A percentile compares a stretch with the other conserved stretches of the same genome.
Evolutionary conservation across 2,329 filamentous ascomycete genomes (phyloP).

Genomic region (Cercospora brassicicola): DNA sequence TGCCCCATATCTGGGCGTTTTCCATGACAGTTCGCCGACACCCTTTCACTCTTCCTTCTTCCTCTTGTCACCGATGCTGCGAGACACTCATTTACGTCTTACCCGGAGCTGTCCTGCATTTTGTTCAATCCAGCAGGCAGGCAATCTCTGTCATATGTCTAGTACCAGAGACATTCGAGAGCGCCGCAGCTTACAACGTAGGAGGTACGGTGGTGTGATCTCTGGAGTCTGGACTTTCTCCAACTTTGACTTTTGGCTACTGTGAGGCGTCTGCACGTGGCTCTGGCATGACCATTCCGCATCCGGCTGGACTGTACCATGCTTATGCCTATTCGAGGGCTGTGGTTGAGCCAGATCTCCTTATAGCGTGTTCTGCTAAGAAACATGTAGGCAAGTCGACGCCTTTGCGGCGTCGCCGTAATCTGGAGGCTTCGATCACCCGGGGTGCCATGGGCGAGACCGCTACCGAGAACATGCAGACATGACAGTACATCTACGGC

Average conservation of each 20-base stretch:
- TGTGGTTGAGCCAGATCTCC: background rate
- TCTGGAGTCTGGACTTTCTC: background rate
- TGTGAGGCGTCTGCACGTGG: background rate
- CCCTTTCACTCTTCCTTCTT: background rate
- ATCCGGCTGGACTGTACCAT: background rate
- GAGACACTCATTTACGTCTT: background rate
- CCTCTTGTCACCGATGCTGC: background rate
- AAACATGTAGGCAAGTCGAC: background rate
- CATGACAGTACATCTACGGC: background rate
- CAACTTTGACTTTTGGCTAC: background rate
- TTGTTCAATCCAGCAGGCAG: background rate
- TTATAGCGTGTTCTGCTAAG: background rate
- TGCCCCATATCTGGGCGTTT: background rate
- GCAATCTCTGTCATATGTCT: background rate
- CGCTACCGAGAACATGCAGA: background rate
- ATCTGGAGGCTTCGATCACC: background rate
- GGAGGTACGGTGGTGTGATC: background rate
- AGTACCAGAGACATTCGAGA: background rate
- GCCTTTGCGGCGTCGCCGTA: background rate
- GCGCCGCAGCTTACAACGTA: background rate
- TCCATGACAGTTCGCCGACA: no score
- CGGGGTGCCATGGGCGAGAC: background rate
- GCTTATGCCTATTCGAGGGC: background rate
- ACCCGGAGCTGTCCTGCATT: background rate
- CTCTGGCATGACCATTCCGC: background rate